Conservation (phyloP, 108 stramenopile genomes). For the Epipyxis sp. region DNA sequence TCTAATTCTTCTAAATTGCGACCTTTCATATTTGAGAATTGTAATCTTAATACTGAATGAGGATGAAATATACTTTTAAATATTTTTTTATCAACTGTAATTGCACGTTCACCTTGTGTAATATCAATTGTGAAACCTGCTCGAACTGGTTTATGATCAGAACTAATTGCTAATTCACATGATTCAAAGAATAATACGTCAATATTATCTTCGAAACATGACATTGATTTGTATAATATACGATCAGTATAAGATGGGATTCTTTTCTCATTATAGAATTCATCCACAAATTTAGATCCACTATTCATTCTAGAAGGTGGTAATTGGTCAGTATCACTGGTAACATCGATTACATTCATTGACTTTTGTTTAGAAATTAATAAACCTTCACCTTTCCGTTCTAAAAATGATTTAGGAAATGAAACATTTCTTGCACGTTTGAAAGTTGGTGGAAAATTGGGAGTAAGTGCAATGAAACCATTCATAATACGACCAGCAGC, state of each 20-base stretch:
- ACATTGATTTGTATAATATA: conserved; percentile 67
- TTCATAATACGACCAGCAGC: neutral
- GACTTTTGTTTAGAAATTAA: neutral
- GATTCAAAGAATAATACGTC: conserved; percentile 59
- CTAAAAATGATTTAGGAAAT: neutral
- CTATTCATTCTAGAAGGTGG: too few species aligned
- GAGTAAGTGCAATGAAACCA: conserved; percentile 30
- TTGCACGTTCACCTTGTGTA: neutral
- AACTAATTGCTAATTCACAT: conserved; percentile 63
- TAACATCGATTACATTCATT: neutral
- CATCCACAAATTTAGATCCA: neutral
- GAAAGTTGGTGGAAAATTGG: conserved; percentile 73
- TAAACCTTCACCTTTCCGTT: neutral
- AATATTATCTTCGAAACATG: conserved; percentile 51
- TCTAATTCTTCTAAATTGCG: conserved; percentile 61
- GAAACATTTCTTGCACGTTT: conserved; percentile 38
- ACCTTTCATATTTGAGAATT: conserved; percentile 57
- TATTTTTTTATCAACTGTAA: conserved; percentile 14
- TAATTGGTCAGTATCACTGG: neutral
- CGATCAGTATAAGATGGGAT: conserved; percentile 76
- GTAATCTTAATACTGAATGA: conserved; percentile 38
- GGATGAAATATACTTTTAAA: neutral
- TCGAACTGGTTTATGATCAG: conserved; percentile 77
- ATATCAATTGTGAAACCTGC: conserved; percentile 57
- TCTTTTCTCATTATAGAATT: conserved; percentile 62